A percentile compares a stretch with the other conserved stretches of the same genome.
These are phyloP conservation scores for Tuber microsphaerosporum DNA, from an alignment of 495 filamentous ascomycete genomes.

Conservation along the genomic window DNA sequence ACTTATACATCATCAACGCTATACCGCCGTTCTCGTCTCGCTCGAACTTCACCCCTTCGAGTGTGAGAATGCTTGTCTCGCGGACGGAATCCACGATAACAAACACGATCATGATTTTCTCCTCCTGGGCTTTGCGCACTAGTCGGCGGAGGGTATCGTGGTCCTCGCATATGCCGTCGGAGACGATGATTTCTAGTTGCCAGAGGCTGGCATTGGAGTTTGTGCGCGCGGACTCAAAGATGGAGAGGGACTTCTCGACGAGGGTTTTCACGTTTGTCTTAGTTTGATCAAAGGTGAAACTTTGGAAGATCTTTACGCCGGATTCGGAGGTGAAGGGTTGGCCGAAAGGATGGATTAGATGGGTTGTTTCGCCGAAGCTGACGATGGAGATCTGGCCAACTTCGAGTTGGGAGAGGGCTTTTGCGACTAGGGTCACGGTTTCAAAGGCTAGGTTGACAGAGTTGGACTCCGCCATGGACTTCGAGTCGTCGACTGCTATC, in stretches of 20 bases:
- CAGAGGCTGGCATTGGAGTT: conserved; percentile 71
- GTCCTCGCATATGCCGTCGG: conserved; percentile 84
- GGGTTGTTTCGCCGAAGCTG: conserved; percentile 77
- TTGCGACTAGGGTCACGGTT: conserved; percentile 79
- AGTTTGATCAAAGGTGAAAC: conserved; percentile 78
- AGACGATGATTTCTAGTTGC: conserved; percentile 89
- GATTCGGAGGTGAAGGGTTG: conserved; percentile 76
- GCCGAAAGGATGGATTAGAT: conserved; percentile 82
- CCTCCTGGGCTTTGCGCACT: conserved; percentile 78
- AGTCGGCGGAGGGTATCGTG: conserved; percentile 76
- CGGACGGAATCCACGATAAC: conserved; percentile 81
- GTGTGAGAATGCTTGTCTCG: conserved; percentile 61
- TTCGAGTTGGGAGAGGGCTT: conserved; percentile 81
- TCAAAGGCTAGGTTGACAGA: conserved; percentile 71
- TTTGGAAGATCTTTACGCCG: conserved; percentile 70
- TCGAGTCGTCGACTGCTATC: conserved; percentile 92
- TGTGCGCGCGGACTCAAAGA: conserved; percentile 63
- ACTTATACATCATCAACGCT: conserved; percentile 71
- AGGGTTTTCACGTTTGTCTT: conserved; percentile 77
- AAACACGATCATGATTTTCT: conserved; percentile 96
- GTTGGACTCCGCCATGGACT: conserved; percentile 63
- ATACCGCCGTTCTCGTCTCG: conserved; percentile 56
- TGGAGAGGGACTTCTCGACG: conserved; percentile 64
- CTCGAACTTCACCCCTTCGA: conserved; percentile 72
- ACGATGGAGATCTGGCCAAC: conserved; percentile 83